These are phyloP conservation scores for Ascochyta rabiei DNA, from an alignment of 2,329 filamentous ascomycete species.

Conservation along the genomic window DNA sequence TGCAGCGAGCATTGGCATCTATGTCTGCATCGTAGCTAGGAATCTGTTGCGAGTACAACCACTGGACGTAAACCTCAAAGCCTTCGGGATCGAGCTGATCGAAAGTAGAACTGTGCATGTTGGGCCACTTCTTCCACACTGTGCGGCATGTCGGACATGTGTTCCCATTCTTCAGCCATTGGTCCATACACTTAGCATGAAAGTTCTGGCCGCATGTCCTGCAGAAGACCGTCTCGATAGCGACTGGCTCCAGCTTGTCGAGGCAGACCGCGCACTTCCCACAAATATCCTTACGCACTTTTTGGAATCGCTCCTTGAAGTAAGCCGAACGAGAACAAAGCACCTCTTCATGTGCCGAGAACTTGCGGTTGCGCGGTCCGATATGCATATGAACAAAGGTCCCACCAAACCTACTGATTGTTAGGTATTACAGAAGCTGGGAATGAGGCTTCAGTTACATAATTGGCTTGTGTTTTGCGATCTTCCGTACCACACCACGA, in stretches of 20 bases:
- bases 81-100: slow-evolving; percentile 3
- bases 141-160: not conserved
- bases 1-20: not conserved
- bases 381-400: not conserved
- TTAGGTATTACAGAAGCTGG: not conserved
- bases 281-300: not conserved
- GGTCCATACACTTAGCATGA: not conserved
- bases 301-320: not conserved
- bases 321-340: not conserved
- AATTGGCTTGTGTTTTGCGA: not conserved
- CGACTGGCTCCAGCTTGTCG: not conserved
- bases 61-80: slow-evolving; percentile 8
- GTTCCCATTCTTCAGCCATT: not conserved
- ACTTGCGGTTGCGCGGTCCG: not conserved
- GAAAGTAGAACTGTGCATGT: not conserved
- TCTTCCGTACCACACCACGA: not conserved
- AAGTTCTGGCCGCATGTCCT: not conserved
- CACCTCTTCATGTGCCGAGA: slow-evolving; percentile 3
- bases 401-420: not conserved
- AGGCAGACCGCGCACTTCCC: not conserved
- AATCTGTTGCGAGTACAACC: not conserved
- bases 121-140: not conserved
- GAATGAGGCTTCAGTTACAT: not conserved
- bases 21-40: not conserved
- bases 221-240: not conserved